These are phyloP conservation scores for Hysterium pulicare DNA, from an alignment of 2,329 filamentous ascomycete genomes.

Conservation along the genomic window DNA sequence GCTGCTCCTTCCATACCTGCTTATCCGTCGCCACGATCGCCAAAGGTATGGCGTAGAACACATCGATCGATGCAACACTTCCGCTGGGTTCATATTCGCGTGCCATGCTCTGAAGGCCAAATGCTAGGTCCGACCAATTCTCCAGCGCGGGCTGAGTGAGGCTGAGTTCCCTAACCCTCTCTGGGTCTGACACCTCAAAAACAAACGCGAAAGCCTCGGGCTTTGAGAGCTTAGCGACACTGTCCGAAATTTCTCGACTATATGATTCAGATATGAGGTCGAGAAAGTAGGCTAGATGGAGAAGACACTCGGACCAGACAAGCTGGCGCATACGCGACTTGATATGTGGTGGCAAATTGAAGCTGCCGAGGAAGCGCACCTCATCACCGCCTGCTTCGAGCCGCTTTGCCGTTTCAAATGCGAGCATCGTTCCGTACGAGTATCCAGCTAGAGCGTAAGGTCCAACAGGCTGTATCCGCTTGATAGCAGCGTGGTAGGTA, in stretches of 20 bases:
- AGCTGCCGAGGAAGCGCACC: conserved; percentile 45
- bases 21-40: conserved; percentile 21
- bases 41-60: conserved; percentile 42
- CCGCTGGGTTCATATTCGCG: conserved; percentile 45
- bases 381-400: conserved; percentile 35
- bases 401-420: conserved; percentile 50
- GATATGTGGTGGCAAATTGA: conserved; percentile 52
- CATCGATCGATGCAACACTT: conserved; percentile 36
- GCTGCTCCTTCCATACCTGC: conserved; percentile 29
- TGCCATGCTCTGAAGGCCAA: conserved; percentile 37
- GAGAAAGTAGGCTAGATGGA: conserved; percentile 43
- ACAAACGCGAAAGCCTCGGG: conserved; percentile 18
- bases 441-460: conserved; percentile 55
- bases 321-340: conserved; percentile 42
- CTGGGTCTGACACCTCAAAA: conserved; percentile 13
- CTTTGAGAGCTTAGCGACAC: conserved; percentile 9
- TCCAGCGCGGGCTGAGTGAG: conserved; percentile 23
- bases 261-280: conserved; percentile 35
- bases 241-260: conserved; percentile 14
- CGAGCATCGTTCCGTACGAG: conserved; percentile 49
- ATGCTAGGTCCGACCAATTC: conserved; percentile 39
- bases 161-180: conserved; percentile 26
- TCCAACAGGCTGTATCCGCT: conserved; percentile 44
- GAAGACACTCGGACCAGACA: conserved; percentile 37
- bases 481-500: conserved; percentile 43